Percentiles rank a stretch among this genome's conserved stretches.
Conservation (phyloP, 2,329 filamentous ascomycete genomes). For the Lomentospora prolificans region DNA sequence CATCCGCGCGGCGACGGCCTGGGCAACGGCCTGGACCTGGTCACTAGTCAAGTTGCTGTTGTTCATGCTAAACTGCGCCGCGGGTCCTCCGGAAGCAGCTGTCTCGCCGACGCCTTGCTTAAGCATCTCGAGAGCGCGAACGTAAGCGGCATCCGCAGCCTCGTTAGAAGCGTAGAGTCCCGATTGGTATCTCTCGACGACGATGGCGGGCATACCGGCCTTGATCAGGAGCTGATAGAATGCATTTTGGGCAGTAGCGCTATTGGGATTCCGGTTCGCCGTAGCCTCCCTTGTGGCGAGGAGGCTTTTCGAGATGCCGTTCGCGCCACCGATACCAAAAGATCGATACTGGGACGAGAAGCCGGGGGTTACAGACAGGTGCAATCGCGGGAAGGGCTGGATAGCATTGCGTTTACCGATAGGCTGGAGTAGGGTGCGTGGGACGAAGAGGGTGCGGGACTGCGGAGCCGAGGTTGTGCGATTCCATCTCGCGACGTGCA, state of each 20-base stretch:
- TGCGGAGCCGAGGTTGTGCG: background rate
- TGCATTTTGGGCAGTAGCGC: constrained; percentile 78
- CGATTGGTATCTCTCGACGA: constrained; percentile 82
- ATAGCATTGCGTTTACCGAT: constrained; percentile 5
- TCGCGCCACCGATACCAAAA: constrained; percentile 25
- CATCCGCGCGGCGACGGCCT: constrained; percentile 66
- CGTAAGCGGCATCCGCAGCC: constrained; percentile 68
- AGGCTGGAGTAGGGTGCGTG: constrained; percentile 19
- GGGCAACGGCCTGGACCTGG: constrained; percentile 68
- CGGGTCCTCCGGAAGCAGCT: constrained; percentile 3
- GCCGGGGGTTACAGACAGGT: constrained; percentile 1
- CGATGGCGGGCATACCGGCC: constrained; percentile 86
- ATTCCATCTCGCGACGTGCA: background rate
- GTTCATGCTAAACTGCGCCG: constrained; percentile 18
- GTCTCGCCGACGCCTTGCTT: constrained; percentile 6
- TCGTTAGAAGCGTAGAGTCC: constrained; percentile 75
- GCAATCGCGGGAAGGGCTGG: constrained; percentile 1
- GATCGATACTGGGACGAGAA: constrained; percentile 15
- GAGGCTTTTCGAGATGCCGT: constrained; percentile 49
- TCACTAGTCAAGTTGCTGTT: constrained; percentile 40
- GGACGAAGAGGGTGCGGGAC: constrained; percentile 1
- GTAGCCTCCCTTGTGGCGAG: constrained; percentile 82
- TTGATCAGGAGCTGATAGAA: constrained; percentile 88
- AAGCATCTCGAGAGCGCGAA: constrained; percentile 20
- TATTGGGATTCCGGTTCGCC: constrained; percentile 85